These are phyloP conservation scores for Picochlorum sp. DNA, from an alignment of 139 green algal genomes.

Conservation along the genomic window DNA sequence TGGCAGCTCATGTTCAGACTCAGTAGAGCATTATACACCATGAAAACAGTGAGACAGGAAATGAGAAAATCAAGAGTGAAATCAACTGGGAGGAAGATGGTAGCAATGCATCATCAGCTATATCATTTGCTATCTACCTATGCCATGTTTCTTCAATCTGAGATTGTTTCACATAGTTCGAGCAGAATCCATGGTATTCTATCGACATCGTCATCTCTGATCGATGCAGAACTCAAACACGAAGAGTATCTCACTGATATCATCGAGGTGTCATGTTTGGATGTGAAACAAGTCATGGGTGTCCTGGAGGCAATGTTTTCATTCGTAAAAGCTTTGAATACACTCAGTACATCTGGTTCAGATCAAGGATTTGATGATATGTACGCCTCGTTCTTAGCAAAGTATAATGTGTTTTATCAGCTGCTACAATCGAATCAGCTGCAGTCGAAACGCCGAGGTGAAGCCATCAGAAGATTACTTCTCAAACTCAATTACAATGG, in stretches of 20 bases:
- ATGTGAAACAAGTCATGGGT: constrained; percentile 30
- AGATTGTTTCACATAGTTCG: constrained; percentile 64
- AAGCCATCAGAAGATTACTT: constrained; percentile 70
- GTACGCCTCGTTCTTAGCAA: neutral
- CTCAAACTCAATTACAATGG: constrained; percentile 72
- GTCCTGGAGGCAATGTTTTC: constrained; percentile 54
- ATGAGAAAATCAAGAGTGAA: constrained; percentile 14
- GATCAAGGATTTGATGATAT: neutral
- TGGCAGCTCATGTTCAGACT: constrained; percentile 78
- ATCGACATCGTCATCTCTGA: constrained; percentile 52
- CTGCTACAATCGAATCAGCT: constrained; percentile 42
- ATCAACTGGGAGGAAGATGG: neutral
- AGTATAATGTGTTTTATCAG: constrained; percentile 31
- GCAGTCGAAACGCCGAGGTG: constrained; percentile 40
- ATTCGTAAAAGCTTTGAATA: constrained; percentile 34
- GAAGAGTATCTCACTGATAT: constrained; percentile 29
- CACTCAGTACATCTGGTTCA: constrained; percentile 23
- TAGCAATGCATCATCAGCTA: constrained; percentile 61
- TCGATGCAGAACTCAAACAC: constrained; percentile 54
- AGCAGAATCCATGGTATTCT: neutral
- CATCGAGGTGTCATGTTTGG: constrained; percentile 59
- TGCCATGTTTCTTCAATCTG: constrained; percentile 38
- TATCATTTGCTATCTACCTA: constrained; percentile 70
- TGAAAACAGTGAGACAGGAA: constrained; percentile 63
- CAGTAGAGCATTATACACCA: constrained; percentile 50